Evolutionary conservation across 106 monocot species (phyloP).

Genomic region (Chionographis japonica): DNA sequence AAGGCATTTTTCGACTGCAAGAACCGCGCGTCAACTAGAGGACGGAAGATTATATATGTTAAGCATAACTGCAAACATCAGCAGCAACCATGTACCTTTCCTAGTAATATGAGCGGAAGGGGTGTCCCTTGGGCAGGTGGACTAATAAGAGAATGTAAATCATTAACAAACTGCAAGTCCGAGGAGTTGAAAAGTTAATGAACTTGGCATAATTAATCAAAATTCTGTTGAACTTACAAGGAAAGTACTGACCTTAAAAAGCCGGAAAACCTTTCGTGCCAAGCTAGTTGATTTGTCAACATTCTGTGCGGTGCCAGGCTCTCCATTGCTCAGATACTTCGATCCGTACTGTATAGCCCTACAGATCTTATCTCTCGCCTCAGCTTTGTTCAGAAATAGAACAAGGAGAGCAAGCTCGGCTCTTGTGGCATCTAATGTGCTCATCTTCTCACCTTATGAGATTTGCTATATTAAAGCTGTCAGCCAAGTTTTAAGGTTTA

Average conservation of each 20-base stretch:
- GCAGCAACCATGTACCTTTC: conserved; percentile 47
- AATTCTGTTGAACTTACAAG: too few relatives aligned
- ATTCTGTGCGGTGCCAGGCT: conserved; percentile 74
- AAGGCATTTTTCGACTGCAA: conserved; percentile 93
- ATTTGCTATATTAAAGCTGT: too few relatives aligned
- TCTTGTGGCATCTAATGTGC: conserved; percentile 62
- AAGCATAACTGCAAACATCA: neutral
- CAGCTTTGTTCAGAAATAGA: conserved; percentile 82
- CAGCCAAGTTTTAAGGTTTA: too few relatives aligned
- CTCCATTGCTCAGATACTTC: conserved; percentile 79
- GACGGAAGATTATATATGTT: neutral
- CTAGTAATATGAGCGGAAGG: conserved; percentile 72
- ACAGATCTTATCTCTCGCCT: conserved; percentile 92
- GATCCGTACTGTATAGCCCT: conserved; percentile 90
- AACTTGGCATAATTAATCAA: too few relatives aligned
- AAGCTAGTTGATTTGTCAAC: conserved; percentile 84
- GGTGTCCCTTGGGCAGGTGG: conserved; percentile 67
- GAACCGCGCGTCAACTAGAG: neutral
- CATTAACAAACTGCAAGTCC: conserved; percentile 78
- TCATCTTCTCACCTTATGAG: conserved; percentile 36
- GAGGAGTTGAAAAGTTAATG: neutral
- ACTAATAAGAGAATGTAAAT: conserved; percentile 84
- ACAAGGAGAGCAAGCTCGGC: conserved; percentile 71
- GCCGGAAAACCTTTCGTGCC: conserved; percentile 85
- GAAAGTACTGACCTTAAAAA: conserved; percentile 57